phyloP scores from a whole-genome alignment of 2,329 filamentous ascomycete genomes.

The Bipolaris oryzae region DNA sequence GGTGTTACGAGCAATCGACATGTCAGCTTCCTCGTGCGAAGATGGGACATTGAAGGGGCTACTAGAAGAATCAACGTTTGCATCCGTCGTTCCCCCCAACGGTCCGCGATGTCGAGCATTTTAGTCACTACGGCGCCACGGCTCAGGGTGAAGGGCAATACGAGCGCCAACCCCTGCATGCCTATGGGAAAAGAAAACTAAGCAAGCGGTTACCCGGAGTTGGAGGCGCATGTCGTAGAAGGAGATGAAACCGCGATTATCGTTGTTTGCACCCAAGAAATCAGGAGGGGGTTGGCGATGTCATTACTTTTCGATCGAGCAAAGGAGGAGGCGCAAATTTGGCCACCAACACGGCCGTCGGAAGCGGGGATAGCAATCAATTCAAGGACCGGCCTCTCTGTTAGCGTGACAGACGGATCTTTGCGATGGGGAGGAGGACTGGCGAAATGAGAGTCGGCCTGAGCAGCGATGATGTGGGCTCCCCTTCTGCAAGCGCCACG shows the following conservation, averaged over 20 bases:
- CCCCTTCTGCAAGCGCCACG: not conserved
- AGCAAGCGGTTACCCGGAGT: too few species aligned
- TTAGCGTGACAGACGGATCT: slow-evolving; percentile 23
- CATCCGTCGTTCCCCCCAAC: not conserved
- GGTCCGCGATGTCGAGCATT: not conserved
- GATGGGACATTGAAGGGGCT: not conserved
- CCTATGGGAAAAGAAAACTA: too few species aligned
- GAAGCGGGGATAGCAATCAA: slow-evolving; percentile 12
- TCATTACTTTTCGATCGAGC: not conserved
- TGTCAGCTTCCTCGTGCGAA: not conserved
- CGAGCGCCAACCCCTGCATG: too few species aligned
- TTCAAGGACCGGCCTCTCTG: slow-evolving; percentile 7
- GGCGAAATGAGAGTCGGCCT: slow-evolving; percentile 18
- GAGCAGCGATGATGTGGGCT: slow-evolving; percentile 8
- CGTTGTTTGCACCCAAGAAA: not conserved
- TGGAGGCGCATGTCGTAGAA: not conserved
- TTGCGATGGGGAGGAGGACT: slow-evolving; percentile 17
- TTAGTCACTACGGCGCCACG: not conserved
- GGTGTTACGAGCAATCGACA: not conserved
- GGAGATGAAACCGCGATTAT: not conserved
- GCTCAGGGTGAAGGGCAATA: too few species aligned
- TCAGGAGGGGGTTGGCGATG: slow-evolving; percentile 4
- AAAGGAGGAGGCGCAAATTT: not conserved
- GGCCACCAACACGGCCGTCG: slow-evolving; percentile 4
- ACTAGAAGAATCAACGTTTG: not conserved